These are phyloP conservation scores for Oxytropis ochrocephala DNA, from an alignment of 306 rosid genomes.

Conservation along the genomic window DNA sequence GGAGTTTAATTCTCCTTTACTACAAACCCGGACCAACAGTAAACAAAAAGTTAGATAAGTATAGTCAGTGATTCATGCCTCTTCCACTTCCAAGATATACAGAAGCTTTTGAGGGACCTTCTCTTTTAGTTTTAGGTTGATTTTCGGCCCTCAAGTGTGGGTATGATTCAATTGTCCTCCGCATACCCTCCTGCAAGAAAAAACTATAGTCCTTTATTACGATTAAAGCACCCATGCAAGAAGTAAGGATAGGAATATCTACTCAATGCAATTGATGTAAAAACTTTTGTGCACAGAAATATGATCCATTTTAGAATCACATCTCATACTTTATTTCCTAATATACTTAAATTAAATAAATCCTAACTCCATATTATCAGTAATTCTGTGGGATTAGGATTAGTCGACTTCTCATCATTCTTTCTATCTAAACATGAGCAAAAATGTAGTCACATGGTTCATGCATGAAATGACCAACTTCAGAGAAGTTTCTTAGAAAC, in stretches of 20 bases:
- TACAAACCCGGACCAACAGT: background rate
- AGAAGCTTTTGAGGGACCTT: conserved; percentile 83
- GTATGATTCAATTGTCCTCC: conserved; percentile 72
- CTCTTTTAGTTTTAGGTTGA: conserved; percentile 44
- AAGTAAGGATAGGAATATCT: conserved; percentile 4
- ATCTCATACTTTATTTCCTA: conserved; percentile 4
- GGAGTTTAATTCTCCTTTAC: background rate
- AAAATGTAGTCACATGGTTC: background rate
- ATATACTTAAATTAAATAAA: conserved; percentile 7
- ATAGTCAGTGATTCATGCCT: conserved; percentile 37
- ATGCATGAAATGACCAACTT: conserved; percentile 1
- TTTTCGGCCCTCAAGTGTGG: conserved; percentile 73
- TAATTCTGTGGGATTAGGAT: background rate
- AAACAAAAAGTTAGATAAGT: background rate
- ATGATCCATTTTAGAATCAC: conserved; percentile 14
- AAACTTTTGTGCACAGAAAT: conserved; percentile 5
- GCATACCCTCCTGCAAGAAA: conserved; percentile 78
- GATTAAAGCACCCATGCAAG: background rate
- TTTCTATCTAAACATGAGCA: conserved; percentile 15
- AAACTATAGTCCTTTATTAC: conserved; percentile 8
- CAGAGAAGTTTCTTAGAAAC: background rate
- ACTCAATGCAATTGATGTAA: background rate
- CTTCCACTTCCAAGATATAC: conserved; percentile 77
- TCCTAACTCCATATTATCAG: background rate
- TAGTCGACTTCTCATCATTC: background rate